Conservation (phyloP, 2,329 filamentous ascomycete genomes). For the Cordyceps tenuipes region DNA sequence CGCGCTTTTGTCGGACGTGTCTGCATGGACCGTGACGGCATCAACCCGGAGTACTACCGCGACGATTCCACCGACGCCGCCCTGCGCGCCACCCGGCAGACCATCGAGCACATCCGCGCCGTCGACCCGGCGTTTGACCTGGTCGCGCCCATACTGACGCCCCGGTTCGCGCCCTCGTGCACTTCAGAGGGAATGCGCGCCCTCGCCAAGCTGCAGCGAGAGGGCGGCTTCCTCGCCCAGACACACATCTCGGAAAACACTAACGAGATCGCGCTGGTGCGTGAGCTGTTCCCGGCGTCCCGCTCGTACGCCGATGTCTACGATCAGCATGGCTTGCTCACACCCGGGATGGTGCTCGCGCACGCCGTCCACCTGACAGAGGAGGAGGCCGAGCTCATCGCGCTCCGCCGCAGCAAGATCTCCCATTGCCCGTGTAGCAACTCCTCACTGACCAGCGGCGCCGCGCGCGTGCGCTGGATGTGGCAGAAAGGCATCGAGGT, state of each 20-base stretch:
- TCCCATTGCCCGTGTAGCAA: constrained; percentile 87
- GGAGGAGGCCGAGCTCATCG: constrained; percentile 58
- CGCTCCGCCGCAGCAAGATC: constrained; percentile 54
- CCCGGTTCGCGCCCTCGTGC: constrained; percentile 58
- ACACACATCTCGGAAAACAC: constrained; percentile 86
- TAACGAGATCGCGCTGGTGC: constrained; percentile 64
- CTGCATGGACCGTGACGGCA: constrained; percentile 72
- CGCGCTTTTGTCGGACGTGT: constrained; percentile 84
- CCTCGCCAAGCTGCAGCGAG: constrained; percentile 56
- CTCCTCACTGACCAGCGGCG: constrained; percentile 69
- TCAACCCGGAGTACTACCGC: constrained; percentile 69
- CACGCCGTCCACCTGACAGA: constrained; percentile 72
- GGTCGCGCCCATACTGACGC: constrained; percentile 73
- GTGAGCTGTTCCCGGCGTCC: constrained; percentile 56
- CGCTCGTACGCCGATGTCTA: constrained; percentile 70
- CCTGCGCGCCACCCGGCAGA: constrained; percentile 46
- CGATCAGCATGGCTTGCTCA: constrained; percentile 62
- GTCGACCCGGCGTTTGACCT: constrained; percentile 60
- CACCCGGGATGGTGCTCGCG: constrained; percentile 67
- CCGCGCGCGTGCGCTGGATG: constrained; percentile 65
- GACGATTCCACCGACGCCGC: constrained; percentile 58
- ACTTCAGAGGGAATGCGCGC: constrained; percentile 49
- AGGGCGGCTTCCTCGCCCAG: constrained; percentile 63
- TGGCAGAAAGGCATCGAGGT: constrained; percentile 68
- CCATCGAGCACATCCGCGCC: constrained; percentile 55